A percentile compares a stretch with the other conserved stretches of the same genome.
Conservation (phyloP, 768 basidiomycete species). For the Termitomyces eurrhizus region DNA sequence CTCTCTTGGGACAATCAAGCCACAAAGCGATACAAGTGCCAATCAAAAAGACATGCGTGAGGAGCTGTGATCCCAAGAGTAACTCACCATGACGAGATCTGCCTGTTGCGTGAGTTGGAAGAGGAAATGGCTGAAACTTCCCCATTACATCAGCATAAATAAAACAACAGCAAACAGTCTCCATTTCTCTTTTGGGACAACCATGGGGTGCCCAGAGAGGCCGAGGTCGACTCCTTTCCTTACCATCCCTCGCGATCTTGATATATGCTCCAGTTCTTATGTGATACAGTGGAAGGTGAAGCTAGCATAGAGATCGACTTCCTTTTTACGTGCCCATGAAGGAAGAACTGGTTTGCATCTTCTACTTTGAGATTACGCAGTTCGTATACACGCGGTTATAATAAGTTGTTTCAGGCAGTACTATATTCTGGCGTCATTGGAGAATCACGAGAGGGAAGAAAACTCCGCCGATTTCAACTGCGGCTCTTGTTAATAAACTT, state of each 20-base stretch:
- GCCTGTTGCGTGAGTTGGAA: background rate
- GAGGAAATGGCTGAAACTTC: background rate
- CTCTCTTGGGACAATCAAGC: background rate
- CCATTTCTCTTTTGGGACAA: background rate
- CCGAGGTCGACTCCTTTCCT: too few species aligned
- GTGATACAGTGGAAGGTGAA: too few species aligned
- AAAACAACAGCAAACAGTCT: background rate
- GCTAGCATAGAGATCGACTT: background rate
- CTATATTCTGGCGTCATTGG: background rate
- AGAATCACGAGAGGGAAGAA: background rate
- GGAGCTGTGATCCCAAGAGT: too few species aligned
- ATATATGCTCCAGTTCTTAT: too few species aligned
- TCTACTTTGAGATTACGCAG: too few species aligned
- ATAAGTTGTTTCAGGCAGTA: too few species aligned
- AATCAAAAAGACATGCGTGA: background rate
- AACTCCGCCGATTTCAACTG: background rate
- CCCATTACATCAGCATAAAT: conserved; percentile 4
- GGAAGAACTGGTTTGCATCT: too few species aligned
- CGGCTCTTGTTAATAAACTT: background rate
- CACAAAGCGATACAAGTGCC: background rate
- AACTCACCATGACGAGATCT: conserved; percentile 6
- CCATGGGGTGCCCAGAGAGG: background rate
- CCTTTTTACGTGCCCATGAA: too few species aligned
- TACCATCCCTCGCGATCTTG: too few species aligned
- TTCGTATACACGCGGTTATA: too few species aligned